Conservation (phyloP, 2,329 filamentous ascomycete genomes). For the Penicillium digitatum region DNA sequence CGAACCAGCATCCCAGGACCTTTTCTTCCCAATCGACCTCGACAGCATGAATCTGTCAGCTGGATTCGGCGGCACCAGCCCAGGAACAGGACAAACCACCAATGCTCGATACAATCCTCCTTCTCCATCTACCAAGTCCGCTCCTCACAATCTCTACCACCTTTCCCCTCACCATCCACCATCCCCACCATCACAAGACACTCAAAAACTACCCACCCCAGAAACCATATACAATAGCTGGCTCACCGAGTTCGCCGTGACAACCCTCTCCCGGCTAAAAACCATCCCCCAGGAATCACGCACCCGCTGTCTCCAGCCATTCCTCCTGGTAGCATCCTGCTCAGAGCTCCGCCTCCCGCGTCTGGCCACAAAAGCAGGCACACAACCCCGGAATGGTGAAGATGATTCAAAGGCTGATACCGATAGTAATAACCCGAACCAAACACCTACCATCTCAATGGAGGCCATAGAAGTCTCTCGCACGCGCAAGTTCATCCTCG, state of each 20-base stretch:
- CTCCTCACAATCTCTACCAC: conserved; percentile 8
- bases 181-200: not conserved
- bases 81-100: not conserved
- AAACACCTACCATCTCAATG: conserved; percentile 30
- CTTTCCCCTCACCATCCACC: conserved; percentile 17
- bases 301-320: conserved; percentile 52
- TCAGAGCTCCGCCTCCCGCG: conserved; percentile 50
- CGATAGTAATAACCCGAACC: conserved; percentile 21
- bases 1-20: conserved; percentile 12
- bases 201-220: not conserved
- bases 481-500: conserved; percentile 49
- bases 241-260: conserved; percentile 51
- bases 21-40: conserved; percentile 23
- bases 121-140: conserved; percentile 4
- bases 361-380: conserved; percentile 15
- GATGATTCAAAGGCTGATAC: conserved; percentile 15
- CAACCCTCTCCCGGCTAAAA: conserved; percentile 49
- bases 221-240: conserved; percentile 34
- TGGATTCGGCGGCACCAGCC: conserved; percentile 14
- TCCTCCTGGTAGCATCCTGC: conserved; percentile 50
- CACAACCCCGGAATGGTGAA: not conserved
- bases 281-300: conserved; percentile 51
- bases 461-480: conserved; percentile 47
- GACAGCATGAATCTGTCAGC: conserved; percentile 22
- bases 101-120: not conserved